Conservation (phyloP, 2,329 filamentous ascomycete genomes). For the Pestalotiopsis sp. region DNA sequence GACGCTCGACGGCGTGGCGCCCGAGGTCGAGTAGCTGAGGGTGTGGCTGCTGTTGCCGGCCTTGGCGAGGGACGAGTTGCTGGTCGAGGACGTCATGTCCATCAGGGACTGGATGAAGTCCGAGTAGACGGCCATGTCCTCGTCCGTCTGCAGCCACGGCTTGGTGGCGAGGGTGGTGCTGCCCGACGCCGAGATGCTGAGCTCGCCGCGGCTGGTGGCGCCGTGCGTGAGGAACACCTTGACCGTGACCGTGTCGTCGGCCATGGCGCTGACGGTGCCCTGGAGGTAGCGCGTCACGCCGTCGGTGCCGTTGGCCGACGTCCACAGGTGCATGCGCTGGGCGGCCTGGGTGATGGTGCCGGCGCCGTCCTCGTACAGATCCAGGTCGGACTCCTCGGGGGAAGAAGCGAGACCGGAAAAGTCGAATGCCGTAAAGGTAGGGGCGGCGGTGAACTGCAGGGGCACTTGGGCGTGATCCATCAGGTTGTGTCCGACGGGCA, state of each 20-base stretch:
- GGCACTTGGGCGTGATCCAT: neutral
- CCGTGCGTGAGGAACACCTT: slow-evolving; percentile 5
- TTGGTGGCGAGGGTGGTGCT: slow-evolving; percentile 2
- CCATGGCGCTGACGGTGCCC: slow-evolving; percentile 4
- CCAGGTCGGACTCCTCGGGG: neutral
- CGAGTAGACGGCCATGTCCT: neutral
- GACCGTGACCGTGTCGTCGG: neutral
- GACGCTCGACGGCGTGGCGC: slow-evolving; percentile 1
- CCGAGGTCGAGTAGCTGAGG: slow-evolving; percentile 2
- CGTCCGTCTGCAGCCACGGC: neutral
- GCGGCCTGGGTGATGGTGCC: slow-evolving; percentile 7
- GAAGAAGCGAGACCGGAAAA: neutral
- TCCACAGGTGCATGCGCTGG: slow-evolving; percentile 10
- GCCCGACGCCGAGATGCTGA: neutral
- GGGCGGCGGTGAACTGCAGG: neutral
- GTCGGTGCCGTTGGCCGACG: neutral
- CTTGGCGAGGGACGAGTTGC: neutral
- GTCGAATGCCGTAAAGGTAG: slow-evolving; percentile 1
- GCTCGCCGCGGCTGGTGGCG: neutral
- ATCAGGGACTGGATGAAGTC: slow-evolving; percentile 4
- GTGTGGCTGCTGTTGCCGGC: neutral
- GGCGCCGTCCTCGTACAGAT: neutral
- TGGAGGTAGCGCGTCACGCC: slow-evolving; percentile 9
- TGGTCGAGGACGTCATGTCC: neutral
- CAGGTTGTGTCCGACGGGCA: slow-evolving; percentile 7